Percentiles rank a stretch among this genome's conserved stretches.
Conservation (phyloP, 306 rosid species). For the Quercus suber region DNA sequence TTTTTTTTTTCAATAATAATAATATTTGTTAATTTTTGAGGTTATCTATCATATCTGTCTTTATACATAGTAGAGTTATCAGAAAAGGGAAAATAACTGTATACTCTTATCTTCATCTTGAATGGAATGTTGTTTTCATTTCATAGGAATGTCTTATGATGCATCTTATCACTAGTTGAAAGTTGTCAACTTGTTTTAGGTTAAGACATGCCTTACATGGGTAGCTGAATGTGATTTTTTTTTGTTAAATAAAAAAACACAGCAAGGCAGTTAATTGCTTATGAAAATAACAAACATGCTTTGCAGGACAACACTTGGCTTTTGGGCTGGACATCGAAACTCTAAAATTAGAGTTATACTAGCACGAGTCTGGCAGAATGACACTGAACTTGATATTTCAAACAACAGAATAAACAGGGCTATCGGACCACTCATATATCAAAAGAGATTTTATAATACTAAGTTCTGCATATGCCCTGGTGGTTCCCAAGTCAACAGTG, state of each 20-base stretch:
- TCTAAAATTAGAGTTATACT: slow-evolving; percentile 94
- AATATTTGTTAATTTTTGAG: not conserved
- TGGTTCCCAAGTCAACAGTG: slow-evolving; percentile 98
- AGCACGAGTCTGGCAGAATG: slow-evolving; percentile 95
- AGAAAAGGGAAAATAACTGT: not conserved
- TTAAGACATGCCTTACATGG: not conserved
- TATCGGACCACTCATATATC: slow-evolving; percentile 73
- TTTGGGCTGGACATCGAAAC: slow-evolving; percentile 98
- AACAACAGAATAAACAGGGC: slow-evolving; percentile 93
- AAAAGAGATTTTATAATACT: slow-evolving; percentile 77
- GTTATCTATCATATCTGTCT: not conserved
- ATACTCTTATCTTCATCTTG: not conserved
- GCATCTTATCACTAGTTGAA: not conserved
- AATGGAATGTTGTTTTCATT: not conserved
- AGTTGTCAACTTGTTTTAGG: not conserved
- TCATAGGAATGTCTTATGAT: not conserved
- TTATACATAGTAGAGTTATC: not conserved
- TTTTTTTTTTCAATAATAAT: not conserved
- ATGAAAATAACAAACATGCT: slow-evolving; percentile 20
- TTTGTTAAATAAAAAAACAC: not conserved
- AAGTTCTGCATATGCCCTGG: slow-evolving; percentile 98
- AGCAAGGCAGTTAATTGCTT: not conserved
- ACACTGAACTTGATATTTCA: slow-evolving; percentile 87
- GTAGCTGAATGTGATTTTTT: not conserved
- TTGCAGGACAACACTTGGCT: slow-evolving; percentile 84